A percentile compares a stretch with the other conserved stretches of the same genome.
These are phyloP conservation scores for Medicago truncatula DNA, from an alignment of 306 rosid species.

Conservation along the genomic window DNA sequence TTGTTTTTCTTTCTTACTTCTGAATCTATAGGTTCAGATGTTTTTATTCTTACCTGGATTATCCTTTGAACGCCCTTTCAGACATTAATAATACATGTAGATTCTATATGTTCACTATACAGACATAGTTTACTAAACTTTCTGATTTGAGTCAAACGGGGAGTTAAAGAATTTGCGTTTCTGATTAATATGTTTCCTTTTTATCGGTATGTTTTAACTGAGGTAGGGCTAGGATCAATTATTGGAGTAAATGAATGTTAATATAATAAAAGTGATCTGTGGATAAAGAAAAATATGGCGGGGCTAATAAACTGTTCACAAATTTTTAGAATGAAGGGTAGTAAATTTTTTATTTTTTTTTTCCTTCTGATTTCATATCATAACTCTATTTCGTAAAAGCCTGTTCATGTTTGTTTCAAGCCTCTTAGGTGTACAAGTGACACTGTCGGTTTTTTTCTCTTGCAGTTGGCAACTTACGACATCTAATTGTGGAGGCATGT, in stretches of 20 bases:
- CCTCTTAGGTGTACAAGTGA: slow-evolving; percentile 29
- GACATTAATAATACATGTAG: too few species aligned
- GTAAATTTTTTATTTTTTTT: slow-evolving; percentile 14
- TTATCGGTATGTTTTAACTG: slow-evolving; percentile 25
- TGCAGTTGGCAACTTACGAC: slow-evolving; percentile 89
- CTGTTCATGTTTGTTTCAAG: slow-evolving; percentile 27
- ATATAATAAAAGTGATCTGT: slow-evolving; percentile 23
- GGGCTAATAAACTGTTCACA: slow-evolving; percentile 4
- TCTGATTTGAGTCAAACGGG: too few species aligned
- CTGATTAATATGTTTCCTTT: slow-evolving; percentile 14
- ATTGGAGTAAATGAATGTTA: slow-evolving; percentile 18
- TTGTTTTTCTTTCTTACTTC: too few species aligned
- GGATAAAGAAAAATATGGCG: slow-evolving; percentile 19
- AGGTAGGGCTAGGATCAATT: slow-evolving; percentile 22
- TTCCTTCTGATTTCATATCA: slow-evolving; percentile 13
- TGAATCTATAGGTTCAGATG: too few species aligned
- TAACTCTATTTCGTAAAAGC: slow-evolving; percentile 15
- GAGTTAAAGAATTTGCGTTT: slow-evolving; percentile 19
- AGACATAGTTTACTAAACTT: too few species aligned
- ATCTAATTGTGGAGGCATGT: slow-evolving; percentile 92
- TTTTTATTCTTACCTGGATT: too few species aligned
- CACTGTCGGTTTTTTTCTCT: slow-evolving; percentile 14
- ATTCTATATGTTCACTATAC: too few species aligned
- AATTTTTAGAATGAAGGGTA: slow-evolving; percentile 3
- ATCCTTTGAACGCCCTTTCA: too few species aligned